Conservation (phyloP, 371 early-diverging fungal genomes). For the Mortierella sp. region DNA sequence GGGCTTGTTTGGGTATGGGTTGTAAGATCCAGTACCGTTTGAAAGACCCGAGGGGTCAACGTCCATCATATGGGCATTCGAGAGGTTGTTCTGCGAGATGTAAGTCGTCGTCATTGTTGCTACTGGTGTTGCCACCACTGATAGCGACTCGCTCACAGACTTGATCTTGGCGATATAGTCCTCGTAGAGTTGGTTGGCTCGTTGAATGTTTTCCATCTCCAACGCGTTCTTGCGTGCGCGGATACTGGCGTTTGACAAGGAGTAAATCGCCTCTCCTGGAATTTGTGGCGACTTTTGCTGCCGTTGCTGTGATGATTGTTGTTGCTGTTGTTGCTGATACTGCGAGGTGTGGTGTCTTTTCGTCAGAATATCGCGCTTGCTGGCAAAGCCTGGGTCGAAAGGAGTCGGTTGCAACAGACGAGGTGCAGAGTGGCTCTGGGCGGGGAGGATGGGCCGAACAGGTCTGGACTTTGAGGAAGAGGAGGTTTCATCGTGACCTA, state of each 20-base stretch:
- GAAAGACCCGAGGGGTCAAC: neutral
- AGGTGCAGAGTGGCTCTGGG: neutral
- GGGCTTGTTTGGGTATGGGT: neutral
- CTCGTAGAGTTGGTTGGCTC: slow-evolving; percentile 42
- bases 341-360: slow-evolving; percentile 19
- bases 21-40: neutral
- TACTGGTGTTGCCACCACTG: too few relatives aligned
- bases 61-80: slow-evolving; percentile 19
- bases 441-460: slow-evolving; percentile 28
- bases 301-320: neutral
- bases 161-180: slow-evolving; percentile 49
- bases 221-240: slow-evolving; percentile 55
- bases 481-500: neutral
- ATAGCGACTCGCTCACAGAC: neutral
- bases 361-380: slow-evolving; percentile 13
- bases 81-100: slow-evolving; percentile 1
- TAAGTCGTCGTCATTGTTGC: neutral
- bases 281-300: neutral
- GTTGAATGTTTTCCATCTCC: slow-evolving; percentile 52
- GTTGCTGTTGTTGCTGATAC: neutral
- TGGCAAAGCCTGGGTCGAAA: neutral
- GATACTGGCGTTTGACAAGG: slow-evolving; percentile 51
- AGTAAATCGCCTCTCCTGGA: slow-evolving; percentile 34
- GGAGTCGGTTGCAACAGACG: neutral
- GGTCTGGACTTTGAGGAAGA: slow-evolving; percentile 5